Percentiles rank a stretch among this genome's conserved stretches.
These are phyloP conservation scores for Rubroshorea leprosula DNA, from an alignment of 345 rosid species.

Conservation along the genomic window DNA sequence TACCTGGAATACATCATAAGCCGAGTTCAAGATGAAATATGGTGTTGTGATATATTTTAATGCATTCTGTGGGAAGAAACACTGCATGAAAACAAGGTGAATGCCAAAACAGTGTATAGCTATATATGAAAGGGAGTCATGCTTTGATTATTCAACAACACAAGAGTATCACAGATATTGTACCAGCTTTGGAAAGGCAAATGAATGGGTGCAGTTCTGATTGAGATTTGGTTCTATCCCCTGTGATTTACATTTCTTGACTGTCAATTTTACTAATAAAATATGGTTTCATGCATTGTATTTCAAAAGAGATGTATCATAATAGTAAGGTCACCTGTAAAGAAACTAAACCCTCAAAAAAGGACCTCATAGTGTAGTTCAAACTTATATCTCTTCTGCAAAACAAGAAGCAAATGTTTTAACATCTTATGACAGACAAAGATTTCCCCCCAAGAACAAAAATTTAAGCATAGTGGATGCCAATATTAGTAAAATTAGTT, in stretches of 20 bases:
- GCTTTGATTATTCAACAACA: constrained; percentile 1
- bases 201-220: constrained; percentile 45
- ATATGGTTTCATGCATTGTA: too few relatives aligned
- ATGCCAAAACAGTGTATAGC: not conserved
- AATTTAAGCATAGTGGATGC: too few relatives aligned
- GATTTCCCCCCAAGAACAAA: too few relatives aligned
- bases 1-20: constrained; percentile 92
- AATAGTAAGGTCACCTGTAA: constrained; percentile 47
- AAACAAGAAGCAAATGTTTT: constrained; percentile 1
- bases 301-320: not conserved
- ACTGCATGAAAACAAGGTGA: constrained; percentile 41
- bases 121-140: not conserved
- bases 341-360: constrained; percentile 46
- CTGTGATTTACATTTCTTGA: constrained; percentile 31
- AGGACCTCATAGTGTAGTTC: constrained; percentile 60
- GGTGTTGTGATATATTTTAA: constrained; percentile 61
- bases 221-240: constrained; percentile 58
- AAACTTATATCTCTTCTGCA: constrained; percentile 61
- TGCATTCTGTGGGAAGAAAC: constrained; percentile 80
- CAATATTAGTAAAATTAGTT: too few relatives aligned
- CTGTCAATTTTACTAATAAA: not conserved
- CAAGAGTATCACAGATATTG: constrained; percentile 1
- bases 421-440: too few relatives aligned
- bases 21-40: constrained; percentile 77
- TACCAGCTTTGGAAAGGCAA: constrained; percentile 58